A percentile compares a stretch with the other conserved stretches of the same genome.
Evolutionary conservation across 192 early-diverging fungal genomes (phyloP).

Genomic region (Coemansia sp.): DNA sequence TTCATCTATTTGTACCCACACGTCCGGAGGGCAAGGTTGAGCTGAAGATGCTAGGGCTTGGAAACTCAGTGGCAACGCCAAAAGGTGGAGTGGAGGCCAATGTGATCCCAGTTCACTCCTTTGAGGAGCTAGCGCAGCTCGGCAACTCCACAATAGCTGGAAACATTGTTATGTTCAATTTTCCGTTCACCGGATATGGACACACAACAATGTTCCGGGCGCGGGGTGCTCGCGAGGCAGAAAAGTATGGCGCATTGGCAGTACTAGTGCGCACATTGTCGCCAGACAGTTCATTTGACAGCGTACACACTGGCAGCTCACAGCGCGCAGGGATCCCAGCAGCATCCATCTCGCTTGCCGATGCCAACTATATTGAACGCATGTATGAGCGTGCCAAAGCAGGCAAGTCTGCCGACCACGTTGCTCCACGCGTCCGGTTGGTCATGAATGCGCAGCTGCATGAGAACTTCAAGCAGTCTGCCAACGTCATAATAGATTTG

Average conservation of each 20-base stretch:
- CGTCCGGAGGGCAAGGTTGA: conserved; percentile 44
- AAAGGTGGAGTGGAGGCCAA: conserved; percentile 50
- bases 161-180: conserved; percentile 58
- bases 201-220: conserved; percentile 21
- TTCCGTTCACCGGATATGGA: conserved; percentile 35
- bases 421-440: conserved; percentile 54
- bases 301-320: conserved; percentile 60
- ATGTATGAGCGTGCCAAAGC: conserved; percentile 44
- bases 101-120: conserved; percentile 55
- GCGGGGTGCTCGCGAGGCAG: conserved; percentile 35
- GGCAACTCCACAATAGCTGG: conserved; percentile 47
- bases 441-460: conserved; percentile 45
- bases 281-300: conserved; percentile 49
- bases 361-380: conserved; percentile 58
- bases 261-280: conserved; percentile 57
- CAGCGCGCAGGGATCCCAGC: conserved; percentile 55
- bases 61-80: conserved; percentile 55
- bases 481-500: conserved; percentile 60
- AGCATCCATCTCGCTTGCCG: conserved; percentile 57
- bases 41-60: conserved; percentile 57
- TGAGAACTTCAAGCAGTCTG: conserved; percentile 45
- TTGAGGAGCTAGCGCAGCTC: conserved; percentile 51
- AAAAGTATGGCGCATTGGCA: conserved; percentile 55
- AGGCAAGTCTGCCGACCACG: conserved; percentile 31
- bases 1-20: conserved; percentile 54